phyloP scores from a whole-genome alignment of 345 rosid species.

The Syzygium oleosum region DNA sequence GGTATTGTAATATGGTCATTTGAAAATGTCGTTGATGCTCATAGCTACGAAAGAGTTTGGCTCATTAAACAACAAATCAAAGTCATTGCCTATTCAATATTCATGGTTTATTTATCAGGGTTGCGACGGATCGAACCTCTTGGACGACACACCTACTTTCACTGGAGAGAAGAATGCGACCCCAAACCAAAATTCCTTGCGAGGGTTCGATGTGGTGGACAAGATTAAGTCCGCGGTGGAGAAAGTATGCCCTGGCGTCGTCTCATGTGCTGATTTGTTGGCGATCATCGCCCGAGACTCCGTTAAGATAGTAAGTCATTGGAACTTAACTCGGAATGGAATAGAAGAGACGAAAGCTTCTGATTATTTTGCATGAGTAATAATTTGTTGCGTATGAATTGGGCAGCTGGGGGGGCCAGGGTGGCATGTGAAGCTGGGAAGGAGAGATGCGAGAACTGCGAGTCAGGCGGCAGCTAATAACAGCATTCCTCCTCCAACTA shows the following conservation, averaged over 20 bases:
- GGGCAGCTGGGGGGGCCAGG: conserved; percentile 68
- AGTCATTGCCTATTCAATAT: background rate
- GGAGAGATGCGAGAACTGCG: conserved; percentile 76
- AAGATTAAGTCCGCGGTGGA: conserved; percentile 35
- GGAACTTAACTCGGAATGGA: background rate
- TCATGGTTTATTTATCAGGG: conserved; percentile 21
- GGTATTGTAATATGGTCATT: background rate
- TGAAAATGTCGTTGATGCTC: background rate
- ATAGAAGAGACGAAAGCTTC: background rate
- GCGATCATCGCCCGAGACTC: conserved; percentile 49
- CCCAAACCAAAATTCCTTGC: conserved; percentile 27
- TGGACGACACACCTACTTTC: conserved; percentile 38
- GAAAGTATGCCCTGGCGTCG: conserved; percentile 35
- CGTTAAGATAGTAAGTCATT: conserved; percentile 16
- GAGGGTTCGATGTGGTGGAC: conserved; percentile 38
- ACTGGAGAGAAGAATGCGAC: conserved; percentile 44
- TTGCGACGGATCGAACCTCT: conserved; percentile 45
- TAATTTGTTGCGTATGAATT: background rate
- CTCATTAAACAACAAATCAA: background rate
- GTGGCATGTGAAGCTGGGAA: conserved; percentile 83
- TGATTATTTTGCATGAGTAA: background rate
- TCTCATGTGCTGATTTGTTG: conserved; percentile 49
- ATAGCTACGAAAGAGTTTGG: background rate
- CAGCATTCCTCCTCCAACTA: conserved; percentile 63
- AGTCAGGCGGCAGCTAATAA: conserved; percentile 75